Conservation (phyloP, 768 basidiomycete species). For the Tylopilus felleus region DNA sequence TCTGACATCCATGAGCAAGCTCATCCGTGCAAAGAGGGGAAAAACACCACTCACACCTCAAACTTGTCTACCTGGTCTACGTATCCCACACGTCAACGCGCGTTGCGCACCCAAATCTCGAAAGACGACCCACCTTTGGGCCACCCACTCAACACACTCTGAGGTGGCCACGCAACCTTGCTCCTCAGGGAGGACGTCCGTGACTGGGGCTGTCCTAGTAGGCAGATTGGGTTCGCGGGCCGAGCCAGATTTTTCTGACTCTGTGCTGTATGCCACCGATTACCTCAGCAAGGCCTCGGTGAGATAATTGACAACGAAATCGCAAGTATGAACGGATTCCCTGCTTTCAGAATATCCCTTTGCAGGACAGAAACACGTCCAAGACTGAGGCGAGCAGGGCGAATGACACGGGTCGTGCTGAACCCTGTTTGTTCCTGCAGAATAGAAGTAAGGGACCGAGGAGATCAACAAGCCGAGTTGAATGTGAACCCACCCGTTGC, state of each 20-base stretch:
- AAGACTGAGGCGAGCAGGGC: slow-evolving; percentile 87
- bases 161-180: slow-evolving; percentile 73
- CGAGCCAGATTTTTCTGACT: too few relatives aligned
- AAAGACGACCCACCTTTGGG: slow-evolving; percentile 68
- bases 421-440: slow-evolving; percentile 90
- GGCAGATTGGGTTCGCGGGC: too few relatives aligned
- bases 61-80: slow-evolving; percentile 83
- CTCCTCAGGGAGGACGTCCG: too few relatives aligned
- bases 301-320: slow-evolving; percentile 91
- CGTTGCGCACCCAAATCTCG: background rate
- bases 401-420: slow-evolving; percentile 84
- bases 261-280: too few relatives aligned
- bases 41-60: slow-evolving; percentile 53
- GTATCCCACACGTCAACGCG: slow-evolving; percentile 7
- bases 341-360: slow-evolving; percentile 75
- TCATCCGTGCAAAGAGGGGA: background rate
- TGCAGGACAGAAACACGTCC: slow-evolving; percentile 93
- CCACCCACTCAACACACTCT: slow-evolving; percentile 48
- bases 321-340: slow-evolving; percentile 91
- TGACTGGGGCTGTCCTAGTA: too few relatives aligned
- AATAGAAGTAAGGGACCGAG: background rate
- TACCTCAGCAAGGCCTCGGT: too few relatives aligned
- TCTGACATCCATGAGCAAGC: slow-evolving; percentile 34
- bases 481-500: slow-evolving; percentile 63
- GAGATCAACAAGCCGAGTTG: background rate